Base-by-base conservation (phyloP, 352 stramenopile species). In the Phytopythium cucurbitacearum region DNA sequence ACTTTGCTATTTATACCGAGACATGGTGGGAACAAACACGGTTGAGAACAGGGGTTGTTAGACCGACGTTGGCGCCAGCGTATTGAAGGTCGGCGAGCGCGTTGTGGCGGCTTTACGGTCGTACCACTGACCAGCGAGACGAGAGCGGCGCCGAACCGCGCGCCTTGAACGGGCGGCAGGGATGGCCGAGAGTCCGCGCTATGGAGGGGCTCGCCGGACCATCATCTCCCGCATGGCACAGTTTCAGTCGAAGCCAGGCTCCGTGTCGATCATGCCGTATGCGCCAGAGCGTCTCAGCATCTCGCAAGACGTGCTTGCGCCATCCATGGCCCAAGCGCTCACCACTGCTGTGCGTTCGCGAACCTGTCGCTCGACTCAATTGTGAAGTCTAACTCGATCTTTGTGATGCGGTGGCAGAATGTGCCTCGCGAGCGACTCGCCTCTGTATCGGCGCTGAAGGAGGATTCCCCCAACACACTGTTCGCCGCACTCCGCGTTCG, bases 241-340 rank as follows among this genome's bases (percentile, higher is more conserved):
- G 41, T 80, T 84, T 56, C 69, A 71, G 42, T 43, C 39, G 10
- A 55, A 65, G 11, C 51, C 7, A 46, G 71, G 73, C 36, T 48
- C 65, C 1, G 64, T 84, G 15, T 83, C 76, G 5, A 73, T 89
- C 10, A 59, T 89, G 8, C 79, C 79, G 2, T 89, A 73, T 41
- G 79, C 79, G 0, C 79, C 76, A 1, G 79, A 89, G 49, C 67
- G 79, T 3, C 58, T 89, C 49, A 87, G 76, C 41, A 84, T 89
- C 61, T 81, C 73, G 2, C 71, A 85, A 37, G 56, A 72, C 6
- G 58, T 62, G 4, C 57, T 87, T 41, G 79, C 67, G 3, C 72
- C 76, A 0, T 68, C 76, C 7, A 76, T 82, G 70, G 52, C 74
- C 36, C 67, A 76, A 39, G 57, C 52, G 12, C 63, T 89, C 3